These are phyloP conservation scores for Paecilomyces sp. DNA, from an alignment of 2,329 filamentous ascomycete genomes.

Conservation along the genomic window DNA sequence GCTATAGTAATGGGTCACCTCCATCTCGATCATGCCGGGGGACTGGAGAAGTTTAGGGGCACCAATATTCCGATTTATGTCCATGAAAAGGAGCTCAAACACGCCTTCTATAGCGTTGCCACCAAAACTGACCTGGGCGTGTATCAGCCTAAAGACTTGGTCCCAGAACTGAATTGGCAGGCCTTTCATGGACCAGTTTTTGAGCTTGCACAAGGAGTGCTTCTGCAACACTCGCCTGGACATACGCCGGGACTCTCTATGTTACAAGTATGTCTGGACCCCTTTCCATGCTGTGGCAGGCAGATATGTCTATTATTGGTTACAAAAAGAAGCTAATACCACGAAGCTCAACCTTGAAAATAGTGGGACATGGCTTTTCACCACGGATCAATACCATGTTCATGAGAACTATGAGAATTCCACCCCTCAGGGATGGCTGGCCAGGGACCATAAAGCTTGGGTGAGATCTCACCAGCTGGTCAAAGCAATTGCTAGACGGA, in stretches of 20 bases:
- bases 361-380: slow-evolving; percentile 34
- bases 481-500: slow-evolving; percentile 21
- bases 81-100: slow-evolving; percentile 42
- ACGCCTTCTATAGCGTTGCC: slow-evolving; percentile 39
- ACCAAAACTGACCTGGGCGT: slow-evolving; percentile 35
- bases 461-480: slow-evolving; percentile 27
- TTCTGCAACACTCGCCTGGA: slow-evolving; percentile 27
- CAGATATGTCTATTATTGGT: too few species aligned
- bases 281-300: too few species aligned
- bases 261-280: too few species aligned
- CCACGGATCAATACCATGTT: slow-evolving; percentile 34
- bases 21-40: slow-evolving; percentile 43
- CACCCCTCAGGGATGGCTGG: slow-evolving; percentile 29
- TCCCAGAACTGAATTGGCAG: slow-evolving; percentile 35
- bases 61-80: slow-evolving; percentile 41
- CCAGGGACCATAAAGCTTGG: slow-evolving; percentile 32
- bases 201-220: slow-evolving; percentile 35
- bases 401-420: slow-evolving; percentile 30
- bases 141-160: slow-evolving; percentile 31
- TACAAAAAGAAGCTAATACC: too few species aligned
- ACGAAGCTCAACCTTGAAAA: slow-evolving; percentile 31
- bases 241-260: slow-evolving; percentile 30
- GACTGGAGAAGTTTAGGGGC: slow-evolving; percentile 38
- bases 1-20: slow-evolving; percentile 41
- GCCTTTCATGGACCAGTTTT: slow-evolving; percentile 34